A percentile compares a stretch with the other conserved stretches of the same genome.
phyloP scores from a whole-genome alignment of 495 filamentous ascomycete genomes.

The Tuber melanosporum region DNA sequence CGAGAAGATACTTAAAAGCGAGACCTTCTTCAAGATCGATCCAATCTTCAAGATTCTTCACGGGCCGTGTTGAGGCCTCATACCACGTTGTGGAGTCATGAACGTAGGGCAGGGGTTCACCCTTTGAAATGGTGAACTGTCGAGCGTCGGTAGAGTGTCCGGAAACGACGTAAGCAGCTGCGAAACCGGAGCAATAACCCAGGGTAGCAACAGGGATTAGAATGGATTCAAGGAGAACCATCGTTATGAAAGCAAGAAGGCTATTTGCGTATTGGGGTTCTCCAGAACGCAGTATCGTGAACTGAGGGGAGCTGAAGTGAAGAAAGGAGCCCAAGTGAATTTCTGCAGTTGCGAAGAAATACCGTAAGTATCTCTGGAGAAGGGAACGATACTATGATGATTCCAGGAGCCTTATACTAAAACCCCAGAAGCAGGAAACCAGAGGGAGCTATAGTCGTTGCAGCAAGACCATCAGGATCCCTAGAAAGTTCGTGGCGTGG shows the following conservation, averaged over 20 bases:
- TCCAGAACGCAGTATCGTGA: background rate
- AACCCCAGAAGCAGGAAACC: background rate
- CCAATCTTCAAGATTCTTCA: slow-evolving; percentile 42
- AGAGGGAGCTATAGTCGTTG: background rate
- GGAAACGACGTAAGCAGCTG: background rate
- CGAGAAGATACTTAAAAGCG: slow-evolving; percentile 52
- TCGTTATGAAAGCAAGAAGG: background rate
- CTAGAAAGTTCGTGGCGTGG: background rate
- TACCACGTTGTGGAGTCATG: background rate
- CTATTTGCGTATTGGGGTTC: background rate
- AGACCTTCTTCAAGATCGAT: slow-evolving; percentile 42
- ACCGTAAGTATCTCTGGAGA: background rate
- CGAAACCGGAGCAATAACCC: slow-evolving; percentile 11
- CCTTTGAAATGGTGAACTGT: background rate
- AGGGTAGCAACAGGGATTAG: slow-evolving; percentile 15
- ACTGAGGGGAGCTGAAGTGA: background rate
- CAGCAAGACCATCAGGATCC: background rate
- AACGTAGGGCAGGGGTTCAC: background rate
- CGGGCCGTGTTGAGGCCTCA: slow-evolving; percentile 4
- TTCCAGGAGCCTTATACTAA: background rate
- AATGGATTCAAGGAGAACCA: slow-evolving; percentile 25
- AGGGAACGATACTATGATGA: background rate
- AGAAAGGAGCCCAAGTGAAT: background rate
- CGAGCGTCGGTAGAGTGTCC: background rate
- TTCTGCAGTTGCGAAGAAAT: background rate